Percentiles rank a stretch among this genome's conserved stretches.
phyloP scores from a whole-genome alignment of 495 filamentous ascomycete genomes.

The Penicillium mononematosum region DNA sequence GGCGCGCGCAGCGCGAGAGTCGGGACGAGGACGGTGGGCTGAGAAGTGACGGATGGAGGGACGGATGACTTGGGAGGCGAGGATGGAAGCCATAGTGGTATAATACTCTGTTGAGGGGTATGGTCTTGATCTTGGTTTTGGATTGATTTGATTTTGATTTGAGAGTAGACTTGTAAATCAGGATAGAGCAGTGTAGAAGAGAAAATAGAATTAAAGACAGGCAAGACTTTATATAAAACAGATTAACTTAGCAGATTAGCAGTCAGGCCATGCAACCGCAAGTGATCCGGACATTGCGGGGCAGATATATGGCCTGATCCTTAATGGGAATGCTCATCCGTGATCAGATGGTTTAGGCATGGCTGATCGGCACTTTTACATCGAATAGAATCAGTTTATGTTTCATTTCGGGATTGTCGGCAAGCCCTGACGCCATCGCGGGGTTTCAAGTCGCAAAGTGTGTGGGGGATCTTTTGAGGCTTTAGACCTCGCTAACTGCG shows the following conservation, averaged over 20 bases:
- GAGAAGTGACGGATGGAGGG: conserved; percentile 48
- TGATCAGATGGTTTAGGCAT: conserved; percentile 13
- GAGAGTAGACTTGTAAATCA: too few relatives aligned
- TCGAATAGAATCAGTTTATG: neutral
- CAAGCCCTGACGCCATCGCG: conserved; percentile 28
- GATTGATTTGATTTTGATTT: neutral
- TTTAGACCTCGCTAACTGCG: conserved; percentile 11
- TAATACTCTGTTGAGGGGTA: too few relatives aligned
- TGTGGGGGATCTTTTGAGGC: neutral
- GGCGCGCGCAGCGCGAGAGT: conserved; percentile 40
- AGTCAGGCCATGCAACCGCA: conserved; percentile 26
- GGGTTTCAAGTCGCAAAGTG: conserved; percentile 12
- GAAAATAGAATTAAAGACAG: neutral
- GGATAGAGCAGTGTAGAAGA: too few relatives aligned
- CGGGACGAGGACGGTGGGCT: conserved; percentile 40
- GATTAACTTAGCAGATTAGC: neutral
- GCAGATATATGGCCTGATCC: conserved; percentile 21
- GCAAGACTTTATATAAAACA: conserved; percentile 1
- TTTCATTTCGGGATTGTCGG: conserved; percentile 12
- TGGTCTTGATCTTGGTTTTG: neutral
- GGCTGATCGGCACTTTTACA: conserved; percentile 1
- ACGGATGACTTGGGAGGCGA: conserved; percentile 33
- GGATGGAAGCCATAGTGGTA: conserved; percentile 29
- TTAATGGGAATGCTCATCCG: conserved; percentile 12
- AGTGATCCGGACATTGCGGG: conserved; percentile 23